Percentiles rank a stretch among this genome's conserved stretches.
phyloP scores from a whole-genome alignment of 345 rosid species.

The Brassica cretica region DNA sequence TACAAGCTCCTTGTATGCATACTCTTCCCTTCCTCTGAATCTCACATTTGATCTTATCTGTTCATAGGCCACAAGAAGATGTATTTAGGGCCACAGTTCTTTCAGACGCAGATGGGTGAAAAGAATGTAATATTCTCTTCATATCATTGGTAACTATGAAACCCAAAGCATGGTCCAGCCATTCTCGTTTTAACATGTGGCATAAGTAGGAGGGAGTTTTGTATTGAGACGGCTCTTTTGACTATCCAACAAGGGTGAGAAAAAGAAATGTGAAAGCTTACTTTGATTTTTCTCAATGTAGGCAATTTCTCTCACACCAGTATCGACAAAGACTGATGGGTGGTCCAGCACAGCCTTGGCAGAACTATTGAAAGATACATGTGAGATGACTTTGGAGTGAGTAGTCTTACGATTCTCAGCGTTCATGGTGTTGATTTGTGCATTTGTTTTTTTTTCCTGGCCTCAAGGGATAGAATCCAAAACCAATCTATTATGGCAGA shows the following conservation, averaged over 20 bases:
- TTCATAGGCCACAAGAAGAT: background rate
- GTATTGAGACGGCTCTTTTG: background rate
- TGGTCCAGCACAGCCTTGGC: constrained; percentile 57
- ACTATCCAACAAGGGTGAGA: background rate
- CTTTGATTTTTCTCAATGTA: constrained; percentile 56
- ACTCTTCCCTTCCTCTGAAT: constrained; percentile 59
- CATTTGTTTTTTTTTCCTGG: background rate
- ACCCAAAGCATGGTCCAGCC: constrained; percentile 1
- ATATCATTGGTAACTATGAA: background rate
- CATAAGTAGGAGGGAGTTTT: constrained; percentile 2
- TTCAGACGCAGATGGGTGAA: constrained; percentile 1
- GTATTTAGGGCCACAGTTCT: constrained; percentile 10
- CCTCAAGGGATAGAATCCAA: constrained; percentile 11
- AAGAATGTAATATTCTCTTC: constrained; percentile 2
- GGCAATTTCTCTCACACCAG: constrained; percentile 63
- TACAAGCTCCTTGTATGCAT: constrained; percentile 50
- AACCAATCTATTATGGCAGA: background rate
- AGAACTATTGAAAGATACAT: constrained; percentile 51
- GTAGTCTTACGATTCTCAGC: constrained; percentile 13
- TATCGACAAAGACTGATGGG: constrained; percentile 59
- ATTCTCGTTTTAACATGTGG: background rate
- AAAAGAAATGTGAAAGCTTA: constrained; percentile 38
- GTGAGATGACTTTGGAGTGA: constrained; percentile 38
- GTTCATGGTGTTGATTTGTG: constrained; percentile 23
- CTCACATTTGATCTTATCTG: constrained; percentile 60